Base-by-base conservation (phyloP, 495 filamentous ascomycete species). In the Cryomyces minteri region DNA sequence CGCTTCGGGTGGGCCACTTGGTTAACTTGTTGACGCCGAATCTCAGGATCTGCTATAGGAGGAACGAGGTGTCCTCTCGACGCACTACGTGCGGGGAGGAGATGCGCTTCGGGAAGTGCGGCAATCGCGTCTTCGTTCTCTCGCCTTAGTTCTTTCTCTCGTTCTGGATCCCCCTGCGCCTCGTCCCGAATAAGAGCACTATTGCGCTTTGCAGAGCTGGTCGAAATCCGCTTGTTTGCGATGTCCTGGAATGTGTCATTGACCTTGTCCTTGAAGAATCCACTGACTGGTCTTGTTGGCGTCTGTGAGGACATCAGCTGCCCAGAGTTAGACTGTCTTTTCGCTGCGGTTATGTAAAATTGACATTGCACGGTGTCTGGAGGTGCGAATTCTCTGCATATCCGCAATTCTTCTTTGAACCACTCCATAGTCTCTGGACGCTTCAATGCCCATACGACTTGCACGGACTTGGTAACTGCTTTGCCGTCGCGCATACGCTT, bases 371-470 rank as follows among this genome's bases (percentile, higher is more conserved):
- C 82, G 29, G 78, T 75, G 61, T 87, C 81, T 40, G 83, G 73
- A 29, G 86, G 83, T 43, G 88, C 82, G 51, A 73, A 76, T 57
- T 94, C 80, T 49, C 84, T 70, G 64, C 88, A 90, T 53, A 94
- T 86, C 41, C 84, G 71, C 39, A 95, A 69, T 58, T 94, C 90
- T 64, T 95, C 88, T 57, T 83, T 82, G 71, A 96, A 96, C 88
- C 88, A 96, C 58, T 93, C 86, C 73, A 96, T 87, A 6, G 84
- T 84, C 62, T 94, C 88, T 33, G 84, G 74, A 43, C 79, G 76
- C 59, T 88, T 88, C 40, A 96, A 65, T 14, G 87, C 77, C 88
- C 88, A 96, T 9, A 96, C 74, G 5, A 96, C 82, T 18, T 87
- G 79, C 30, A 96, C 79, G 44, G 80, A 82, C 61, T 78, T 84